Percentiles rank a stretch among this genome's conserved stretches.
Evolutionary conservation across 129 eudicot genomes (phyloP).

Genomic region (Centella asiatica): DNA sequence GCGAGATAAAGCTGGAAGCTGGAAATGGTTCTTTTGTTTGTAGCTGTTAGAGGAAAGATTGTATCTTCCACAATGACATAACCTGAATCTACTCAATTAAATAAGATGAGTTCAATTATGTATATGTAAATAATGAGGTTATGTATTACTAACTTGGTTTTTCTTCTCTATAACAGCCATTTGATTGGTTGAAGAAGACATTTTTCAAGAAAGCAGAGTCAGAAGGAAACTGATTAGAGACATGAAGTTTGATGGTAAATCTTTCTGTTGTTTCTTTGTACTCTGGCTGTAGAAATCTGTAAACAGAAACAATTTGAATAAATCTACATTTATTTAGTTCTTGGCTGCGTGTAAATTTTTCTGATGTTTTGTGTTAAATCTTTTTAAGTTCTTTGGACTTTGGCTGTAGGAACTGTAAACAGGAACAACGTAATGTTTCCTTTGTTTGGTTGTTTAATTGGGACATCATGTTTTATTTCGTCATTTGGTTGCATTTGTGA

Average conservation of each 20-base stretch:
- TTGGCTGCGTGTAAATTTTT: background rate
- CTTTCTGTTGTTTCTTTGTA: background rate
- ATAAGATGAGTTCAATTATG: too few species aligned
- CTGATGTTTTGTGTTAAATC: too few species aligned
- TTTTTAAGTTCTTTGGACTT: too few species aligned
- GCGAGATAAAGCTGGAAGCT: background rate
- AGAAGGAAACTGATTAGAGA: slow-evolving; percentile 23
- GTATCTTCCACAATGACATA: background rate
- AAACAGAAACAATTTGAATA: slow-evolving; percentile 15
- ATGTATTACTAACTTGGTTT: background rate
- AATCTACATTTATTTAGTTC: background rate
- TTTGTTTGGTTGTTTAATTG: too few species aligned
- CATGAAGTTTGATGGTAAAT: background rate
- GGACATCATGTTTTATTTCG: too few species aligned
- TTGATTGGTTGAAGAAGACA: slow-evolving; percentile 40
- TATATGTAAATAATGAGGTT: too few species aligned
- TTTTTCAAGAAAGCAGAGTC: slow-evolving; percentile 31
- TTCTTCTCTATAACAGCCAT: slow-evolving; percentile 27
- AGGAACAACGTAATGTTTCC: too few species aligned
- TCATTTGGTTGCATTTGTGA: too few species aligned
- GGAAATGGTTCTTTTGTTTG: too few species aligned
- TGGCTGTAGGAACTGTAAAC: too few species aligned
- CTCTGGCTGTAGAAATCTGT: slow-evolving; percentile 9
- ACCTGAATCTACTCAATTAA: background rate
- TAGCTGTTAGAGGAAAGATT: background rate